phyloP scores from a whole-genome alignment of 2,329 filamentous ascomycete genomes.

The Calonectria pteridis region DNA sequence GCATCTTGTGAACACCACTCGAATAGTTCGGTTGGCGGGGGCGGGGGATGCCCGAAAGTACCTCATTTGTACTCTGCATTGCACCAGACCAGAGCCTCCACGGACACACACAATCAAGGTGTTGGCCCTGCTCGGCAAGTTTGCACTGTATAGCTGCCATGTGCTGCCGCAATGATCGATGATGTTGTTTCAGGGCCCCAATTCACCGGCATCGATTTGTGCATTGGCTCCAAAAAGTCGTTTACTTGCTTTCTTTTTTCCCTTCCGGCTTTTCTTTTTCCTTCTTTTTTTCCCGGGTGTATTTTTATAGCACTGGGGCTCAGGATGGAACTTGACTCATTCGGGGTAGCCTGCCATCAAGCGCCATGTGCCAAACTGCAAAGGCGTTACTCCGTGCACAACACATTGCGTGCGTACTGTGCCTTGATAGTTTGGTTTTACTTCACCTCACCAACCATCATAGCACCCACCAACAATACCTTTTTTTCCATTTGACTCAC shows the following conservation, averaged over 20 bases:
- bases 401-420: conserved; percentile 9
- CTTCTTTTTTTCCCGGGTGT: not conserved
- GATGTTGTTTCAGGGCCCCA: conserved; percentile 19
- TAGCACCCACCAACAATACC: conserved; percentile 1
- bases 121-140: not conserved
- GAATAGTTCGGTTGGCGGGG: conserved; percentile 4
- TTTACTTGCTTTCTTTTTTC: not conserved
- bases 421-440: conserved; percentile 17
- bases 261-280: not conserved
- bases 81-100: not conserved
- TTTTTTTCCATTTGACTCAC: conserved; percentile 8
- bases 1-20: conserved; percentile 14
- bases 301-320: conserved; percentile 9
- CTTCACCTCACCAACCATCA: conserved; percentile 16
- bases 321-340: conserved; percentile 17
- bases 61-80: not conserved
- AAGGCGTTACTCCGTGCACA: conserved; percentile 15
- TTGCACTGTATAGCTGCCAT: not conserved
- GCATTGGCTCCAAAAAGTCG: not conserved
- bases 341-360: conserved; percentile 13
- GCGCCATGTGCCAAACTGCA: conserved; percentile 20
- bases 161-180: conserved; percentile 7
- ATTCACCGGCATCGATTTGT: not conserved
- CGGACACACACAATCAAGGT: not conserved
- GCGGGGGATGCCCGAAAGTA: conserved; percentile 11